These are phyloP conservation scores for Blastobotrys attinorum DNA, from an alignment of 805 yeast species.

Conservation along the genomic window DNA sequence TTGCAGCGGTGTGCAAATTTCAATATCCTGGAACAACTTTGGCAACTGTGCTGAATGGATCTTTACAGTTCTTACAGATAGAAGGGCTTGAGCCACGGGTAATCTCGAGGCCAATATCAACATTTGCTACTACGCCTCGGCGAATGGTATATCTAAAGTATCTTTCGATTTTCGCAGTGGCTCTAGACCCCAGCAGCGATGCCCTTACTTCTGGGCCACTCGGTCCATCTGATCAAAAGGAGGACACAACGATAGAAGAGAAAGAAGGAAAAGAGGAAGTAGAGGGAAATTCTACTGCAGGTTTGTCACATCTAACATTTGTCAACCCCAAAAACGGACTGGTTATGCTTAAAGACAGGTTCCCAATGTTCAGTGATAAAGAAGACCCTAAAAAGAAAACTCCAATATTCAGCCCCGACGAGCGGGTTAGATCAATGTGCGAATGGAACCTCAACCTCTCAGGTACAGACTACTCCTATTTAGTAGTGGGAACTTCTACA, in stretches of 20 bases:
- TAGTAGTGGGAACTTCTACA: constrained; percentile 11
- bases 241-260: too few relatives aligned
- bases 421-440: constrained; percentile 6
- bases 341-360: not conserved
- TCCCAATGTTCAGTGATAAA: not conserved
- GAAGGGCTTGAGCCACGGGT: too few relatives aligned
- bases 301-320: constrained; percentile 1
- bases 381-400: not conserved
- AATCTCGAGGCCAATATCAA: not conserved
- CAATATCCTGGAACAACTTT: too few relatives aligned
- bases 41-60: too few relatives aligned
- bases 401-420: constrained; percentile 3
- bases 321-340: constrained; percentile 1
- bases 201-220: too few relatives aligned
- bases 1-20: not conserved
- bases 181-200: constrained; percentile 2
- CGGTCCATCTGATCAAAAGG: not conserved
- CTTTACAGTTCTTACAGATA: too few relatives aligned
- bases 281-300: too few relatives aligned
- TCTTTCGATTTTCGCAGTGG: constrained; percentile 12
- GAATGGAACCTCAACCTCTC: constrained; percentile 11
- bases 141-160: constrained; percentile 12
- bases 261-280: not conserved
- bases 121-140: constrained; percentile 10
- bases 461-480: constrained; percentile 8